These are phyloP conservation scores for Filobasidium uniguttulatum DNA, from an alignment of 1,284 basidiomycete genomes.

Conservation along the genomic window DNA sequence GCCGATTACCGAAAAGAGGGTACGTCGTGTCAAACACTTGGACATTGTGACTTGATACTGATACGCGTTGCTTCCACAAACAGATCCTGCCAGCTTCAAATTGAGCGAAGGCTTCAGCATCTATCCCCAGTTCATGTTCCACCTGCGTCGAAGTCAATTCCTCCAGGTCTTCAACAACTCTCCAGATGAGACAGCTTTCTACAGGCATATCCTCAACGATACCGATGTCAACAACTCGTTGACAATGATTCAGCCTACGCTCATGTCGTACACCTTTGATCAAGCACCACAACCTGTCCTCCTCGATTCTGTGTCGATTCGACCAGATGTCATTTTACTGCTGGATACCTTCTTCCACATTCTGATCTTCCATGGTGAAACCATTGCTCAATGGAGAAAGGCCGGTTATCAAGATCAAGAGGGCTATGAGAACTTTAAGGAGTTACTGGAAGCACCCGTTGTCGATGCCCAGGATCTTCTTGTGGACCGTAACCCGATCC, in stretches of 20 bases:
- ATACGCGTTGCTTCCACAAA: not conserved
- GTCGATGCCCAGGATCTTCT: constrained; percentile 71
- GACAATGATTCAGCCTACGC: constrained; percentile 98
- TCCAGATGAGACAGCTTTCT: constrained; percentile 98
- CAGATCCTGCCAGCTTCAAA: constrained; percentile 75
- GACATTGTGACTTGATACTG: not conserved
- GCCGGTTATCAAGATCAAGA: constrained; percentile 99
- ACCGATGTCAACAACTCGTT: constrained; percentile 98
- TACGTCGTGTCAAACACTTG: not conserved
- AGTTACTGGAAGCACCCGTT: constrained; percentile 72
- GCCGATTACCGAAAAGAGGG: constrained; percentile 96
- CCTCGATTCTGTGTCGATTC: constrained; percentile 94
- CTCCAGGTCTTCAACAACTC: constrained; percentile 99
- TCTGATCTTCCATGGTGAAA: constrained; percentile 98
- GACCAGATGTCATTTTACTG: constrained; percentile 90
- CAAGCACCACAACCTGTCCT: constrained; percentile 78
- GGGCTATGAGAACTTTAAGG: constrained; percentile 97
- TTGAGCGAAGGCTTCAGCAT: constrained; percentile 94
- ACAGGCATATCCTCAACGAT: constrained; percentile 91
- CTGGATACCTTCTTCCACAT: constrained; percentile 99
- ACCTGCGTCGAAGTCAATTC: constrained; percentile 91
- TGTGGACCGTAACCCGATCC: constrained; percentile 89
- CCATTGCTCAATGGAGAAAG: constrained; percentile 94
- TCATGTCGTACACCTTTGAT: constrained; percentile 98
- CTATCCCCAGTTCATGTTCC: constrained; percentile 99